These are phyloP conservation scores for Fusarium sp. DNA, from an alignment of 2,329 filamentous ascomycete genomes.

Conservation along the genomic window DNA sequence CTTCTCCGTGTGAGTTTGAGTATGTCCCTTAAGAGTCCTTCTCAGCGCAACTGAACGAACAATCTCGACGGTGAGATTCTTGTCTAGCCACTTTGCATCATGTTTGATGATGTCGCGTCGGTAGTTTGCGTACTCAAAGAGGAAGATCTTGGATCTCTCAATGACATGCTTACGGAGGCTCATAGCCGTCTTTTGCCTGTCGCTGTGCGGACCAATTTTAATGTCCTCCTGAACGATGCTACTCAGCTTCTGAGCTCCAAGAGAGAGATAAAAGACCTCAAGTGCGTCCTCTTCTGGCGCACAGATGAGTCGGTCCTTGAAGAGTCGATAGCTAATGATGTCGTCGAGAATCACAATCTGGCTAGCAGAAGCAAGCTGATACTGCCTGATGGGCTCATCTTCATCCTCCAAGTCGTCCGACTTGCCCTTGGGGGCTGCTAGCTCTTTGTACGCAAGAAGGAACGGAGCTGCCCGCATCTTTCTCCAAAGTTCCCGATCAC, in stretches of 20 bases:
- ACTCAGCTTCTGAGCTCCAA: slow-evolving; percentile 83
- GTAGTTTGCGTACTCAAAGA: slow-evolving; percentile 81
- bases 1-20: slow-evolving; percentile 78
- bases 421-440: slow-evolving; percentile 62
- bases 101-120: slow-evolving; percentile 83
- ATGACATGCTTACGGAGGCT: slow-evolving; percentile 84
- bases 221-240: slow-evolving; percentile 83
- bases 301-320: slow-evolving; percentile 85
- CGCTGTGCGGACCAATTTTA: slow-evolving; percentile 73
- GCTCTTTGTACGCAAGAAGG: slow-evolving; percentile 85
- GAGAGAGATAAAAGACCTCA: slow-evolving; percentile 84
- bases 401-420: slow-evolving; percentile 68
- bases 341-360: slow-evolving; percentile 87
- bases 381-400: slow-evolving; percentile 77
- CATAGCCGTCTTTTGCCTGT: slow-evolving; percentile 76
- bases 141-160: slow-evolving; percentile 89
- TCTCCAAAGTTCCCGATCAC: slow-evolving; percentile 81
- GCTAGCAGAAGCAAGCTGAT: slow-evolving; percentile 77
- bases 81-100: slow-evolving; percentile 91
- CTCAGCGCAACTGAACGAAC: slow-evolving; percentile 84
- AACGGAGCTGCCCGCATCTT: slow-evolving; percentile 82
- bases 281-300: slow-evolving; percentile 90
- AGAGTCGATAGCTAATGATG: slow-evolving; percentile 87
- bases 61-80: slow-evolving; percentile 81
- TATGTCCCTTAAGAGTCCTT: slow-evolving; percentile 78